Percentiles rank a stretch among this genome's conserved stretches.
Evolutionary conservation across 1,284 basidiomycete genomes (phyloP).

Genomic region (Wallemia hederae): DNA sequence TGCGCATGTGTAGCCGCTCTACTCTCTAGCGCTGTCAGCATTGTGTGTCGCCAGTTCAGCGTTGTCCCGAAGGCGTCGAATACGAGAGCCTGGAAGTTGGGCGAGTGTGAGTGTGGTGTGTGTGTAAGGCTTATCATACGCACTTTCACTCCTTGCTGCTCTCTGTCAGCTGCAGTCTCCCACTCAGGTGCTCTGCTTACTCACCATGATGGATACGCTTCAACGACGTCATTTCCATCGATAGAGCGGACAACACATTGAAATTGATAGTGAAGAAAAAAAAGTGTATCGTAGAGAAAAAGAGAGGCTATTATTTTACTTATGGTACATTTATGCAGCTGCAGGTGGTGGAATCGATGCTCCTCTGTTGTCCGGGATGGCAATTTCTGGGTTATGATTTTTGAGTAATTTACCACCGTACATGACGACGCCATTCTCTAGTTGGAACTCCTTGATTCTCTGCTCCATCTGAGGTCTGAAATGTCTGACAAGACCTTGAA

Average conservation of each 20-base stretch:
- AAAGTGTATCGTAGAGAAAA: not conserved
- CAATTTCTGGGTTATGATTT: conserved; percentile 39
- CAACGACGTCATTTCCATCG: not conserved
- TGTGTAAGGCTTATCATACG: too few species aligned
- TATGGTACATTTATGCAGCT: not conserved
- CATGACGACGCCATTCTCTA: conserved; percentile 48
- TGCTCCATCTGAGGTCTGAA: conserved; percentile 77
- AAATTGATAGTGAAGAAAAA: not conserved
- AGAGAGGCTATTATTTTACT: not conserved
- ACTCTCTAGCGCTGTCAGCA: conserved; percentile 17
- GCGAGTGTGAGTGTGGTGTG: too few species aligned
- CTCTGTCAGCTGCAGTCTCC: not conserved
- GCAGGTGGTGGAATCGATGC: not conserved
- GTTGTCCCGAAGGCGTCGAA: conserved; percentile 37
- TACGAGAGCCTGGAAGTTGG: conserved; percentile 23
- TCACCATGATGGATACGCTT: not conserved
- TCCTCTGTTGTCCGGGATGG: conserved; percentile 38
- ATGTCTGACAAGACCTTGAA: conserved; percentile 72
- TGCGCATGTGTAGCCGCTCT: conserved; percentile 2
- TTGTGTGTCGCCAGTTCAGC: conserved; percentile 28
- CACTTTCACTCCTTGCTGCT: not conserved
- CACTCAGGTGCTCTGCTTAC: not conserved
- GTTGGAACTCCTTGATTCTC: conserved; percentile 51
- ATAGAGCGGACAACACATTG: too few species aligned
- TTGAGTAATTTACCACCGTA: conserved; percentile 58